Conservation (phyloP, 2,329 filamentous ascomycete genomes). For the Fusarium fujikuroi region DNA sequence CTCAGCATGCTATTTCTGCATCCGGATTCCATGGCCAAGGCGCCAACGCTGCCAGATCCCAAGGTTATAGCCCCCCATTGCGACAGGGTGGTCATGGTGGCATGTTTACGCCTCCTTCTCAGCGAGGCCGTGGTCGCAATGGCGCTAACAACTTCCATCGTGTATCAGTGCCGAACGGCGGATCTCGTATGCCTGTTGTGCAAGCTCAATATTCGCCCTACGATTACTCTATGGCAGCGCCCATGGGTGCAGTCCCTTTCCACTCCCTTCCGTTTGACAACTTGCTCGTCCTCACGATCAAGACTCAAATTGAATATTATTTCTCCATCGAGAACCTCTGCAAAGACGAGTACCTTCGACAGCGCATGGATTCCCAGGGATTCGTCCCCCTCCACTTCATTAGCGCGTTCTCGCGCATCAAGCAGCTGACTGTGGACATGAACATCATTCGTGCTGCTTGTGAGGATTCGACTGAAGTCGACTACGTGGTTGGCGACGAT, state of each 20-base stretch:
- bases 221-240: constrained; percentile 54
- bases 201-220: constrained; percentile 51
- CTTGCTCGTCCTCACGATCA: constrained; percentile 55
- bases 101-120: constrained; percentile 48
- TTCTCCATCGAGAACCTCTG: constrained; percentile 96
- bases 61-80: constrained; percentile 58
- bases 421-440: constrained; percentile 64
- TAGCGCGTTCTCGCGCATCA: constrained; percentile 82
- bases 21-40: constrained; percentile 50
- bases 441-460: constrained; percentile 81
- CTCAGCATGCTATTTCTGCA: constrained; percentile 45
- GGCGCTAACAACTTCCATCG: constrained; percentile 51
- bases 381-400: constrained; percentile 86
- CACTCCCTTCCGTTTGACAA: constrained; percentile 65
- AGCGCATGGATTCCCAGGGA: constrained; percentile 94
- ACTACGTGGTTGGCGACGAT: constrained; percentile 80
- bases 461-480: constrained; percentile 76
- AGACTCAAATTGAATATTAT: constrained; percentile 83
- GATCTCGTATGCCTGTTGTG: constrained; percentile 50
- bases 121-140: constrained; percentile 52
- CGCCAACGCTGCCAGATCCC: constrained; percentile 48
- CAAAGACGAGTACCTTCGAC: constrained; percentile 90
- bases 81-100: constrained; percentile 54
- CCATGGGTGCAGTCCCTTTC: constrained; percentile 52
- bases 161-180: constrained; percentile 53